These are phyloP conservation scores for Penicillium sp. DNA, from an alignment of 2,329 filamentous ascomycete species.

Conservation along the genomic window DNA sequence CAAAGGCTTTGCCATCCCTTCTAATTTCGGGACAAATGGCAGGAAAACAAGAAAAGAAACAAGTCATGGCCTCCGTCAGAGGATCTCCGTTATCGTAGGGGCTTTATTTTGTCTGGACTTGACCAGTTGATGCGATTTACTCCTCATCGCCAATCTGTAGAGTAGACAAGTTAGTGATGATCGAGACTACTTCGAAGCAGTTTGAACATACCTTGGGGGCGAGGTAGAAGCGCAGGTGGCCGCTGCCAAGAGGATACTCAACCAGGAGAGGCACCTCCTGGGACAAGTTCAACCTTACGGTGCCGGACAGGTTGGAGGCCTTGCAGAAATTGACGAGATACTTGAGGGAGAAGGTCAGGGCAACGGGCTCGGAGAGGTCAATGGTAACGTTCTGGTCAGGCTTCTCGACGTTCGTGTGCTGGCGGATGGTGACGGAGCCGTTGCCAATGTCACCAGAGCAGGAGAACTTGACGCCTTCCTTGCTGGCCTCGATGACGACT, in stretches of 20 bases:
- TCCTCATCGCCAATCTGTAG: constrained; percentile 65
- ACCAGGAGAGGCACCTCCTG: constrained; percentile 95
- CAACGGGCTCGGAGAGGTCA: constrained; percentile 86
- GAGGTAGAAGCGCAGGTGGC: constrained; percentile 94
- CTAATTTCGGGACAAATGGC: constrained; percentile 18
- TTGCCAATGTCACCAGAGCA: constrained; percentile 95
- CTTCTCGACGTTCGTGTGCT: constrained; percentile 87
- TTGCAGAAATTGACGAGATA: constrained; percentile 99
- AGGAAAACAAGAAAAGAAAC: constrained; percentile 21
- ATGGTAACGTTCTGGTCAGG: constrained; percentile 84
- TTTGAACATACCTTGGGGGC: constrained; percentile 80
- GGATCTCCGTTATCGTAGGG: constrained; percentile 36
- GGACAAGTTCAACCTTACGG: constrained; percentile 90
- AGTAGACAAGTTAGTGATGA: constrained; percentile 38
- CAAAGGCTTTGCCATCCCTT: constrained; percentile 24
- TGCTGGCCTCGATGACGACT: constrained; percentile 95
- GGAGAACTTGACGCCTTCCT: constrained; percentile 95
- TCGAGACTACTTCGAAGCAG: background rate
- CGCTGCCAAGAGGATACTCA: constrained; percentile 83
- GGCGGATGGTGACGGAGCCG: constrained; percentile 87
- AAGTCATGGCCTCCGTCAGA: constrained; percentile 56
- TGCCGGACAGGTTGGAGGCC: constrained; percentile 77
- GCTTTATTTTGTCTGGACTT: constrained; percentile 30
- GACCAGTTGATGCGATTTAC: constrained; percentile 35
- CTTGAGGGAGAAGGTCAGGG: constrained; percentile 96